Evolutionary conservation across 352 stramenopile species (phyloP), one percentile per base, ranked within the genome.

Genomic region (Pythium coloratum): DNA sequence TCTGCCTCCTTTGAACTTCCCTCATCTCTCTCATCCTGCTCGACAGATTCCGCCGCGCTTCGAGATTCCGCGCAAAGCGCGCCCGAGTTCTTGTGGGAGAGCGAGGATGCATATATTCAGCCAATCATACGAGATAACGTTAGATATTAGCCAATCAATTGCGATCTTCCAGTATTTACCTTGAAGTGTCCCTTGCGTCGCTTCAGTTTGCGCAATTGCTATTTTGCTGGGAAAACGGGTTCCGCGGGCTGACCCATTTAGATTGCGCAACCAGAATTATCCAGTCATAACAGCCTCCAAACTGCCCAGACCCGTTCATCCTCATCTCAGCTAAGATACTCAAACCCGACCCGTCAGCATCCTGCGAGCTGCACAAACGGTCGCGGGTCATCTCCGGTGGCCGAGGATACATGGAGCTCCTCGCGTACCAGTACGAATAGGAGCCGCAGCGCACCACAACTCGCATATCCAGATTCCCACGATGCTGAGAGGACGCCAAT

Each of bases 41-140:
- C 20, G 20, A 24, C 20, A 24, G 20, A 24, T 24, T 24, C 20
- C 20, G 20, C 20, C n/a, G n/a, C n/a, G n/a, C n/a, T n/a, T n/a
- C n/a, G n/a, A n/a, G n/a, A n/a, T n/a, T n/a, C n/a, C n/a, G n/a
- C n/a, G n/a, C n/a, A n/a, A n/a, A n/a, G n/a, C n/a, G n/a, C n/a
- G n/a, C n/a, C n/a, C n/a, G n/a, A n/a, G 42, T 70, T 70, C 74
- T 80, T 78, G 74, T 80, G 73, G 73, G 20, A 57, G 32, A 2
- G 16, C 8, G 33, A 18, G 14, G 42, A 36, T 36, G 9, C 7
- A 2, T 13, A 34, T 56, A 34, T 65, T 47, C 24, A 50, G n/a
- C 66, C 50, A 70, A 70, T 61, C 9, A 61, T 56, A 55, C 30
- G 6, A 28, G n/a, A 14, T 51, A 33, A 14, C 13, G 36, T 2